Evolutionary conservation across 257 asterid species (phyloP).

Genomic region (Solanum piurae): DNA sequence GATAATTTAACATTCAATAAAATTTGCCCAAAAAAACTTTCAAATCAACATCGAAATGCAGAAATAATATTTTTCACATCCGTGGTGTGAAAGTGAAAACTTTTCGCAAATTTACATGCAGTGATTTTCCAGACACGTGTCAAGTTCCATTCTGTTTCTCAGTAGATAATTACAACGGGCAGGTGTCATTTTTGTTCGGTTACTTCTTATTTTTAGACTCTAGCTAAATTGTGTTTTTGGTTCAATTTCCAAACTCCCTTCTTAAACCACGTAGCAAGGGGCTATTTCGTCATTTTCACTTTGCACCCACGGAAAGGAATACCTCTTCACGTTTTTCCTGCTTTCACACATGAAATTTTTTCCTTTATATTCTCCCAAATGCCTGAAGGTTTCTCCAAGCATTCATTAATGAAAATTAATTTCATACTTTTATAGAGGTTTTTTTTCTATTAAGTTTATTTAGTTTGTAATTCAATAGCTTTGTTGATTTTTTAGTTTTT

Average conservation of each 20-base stretch:
- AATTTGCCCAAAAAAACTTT: no score
- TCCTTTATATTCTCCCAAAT: not conserved
- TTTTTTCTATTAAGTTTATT: no score
- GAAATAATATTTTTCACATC: no score
- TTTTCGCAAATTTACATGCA: no score
- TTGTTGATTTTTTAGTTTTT: not conserved
- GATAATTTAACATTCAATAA: no score
- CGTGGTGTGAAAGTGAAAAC: no score
- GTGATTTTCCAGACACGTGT: not conserved
- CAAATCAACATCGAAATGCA: not conserved
- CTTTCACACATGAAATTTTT: not conserved
- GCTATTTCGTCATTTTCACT: conserved; percentile 25
- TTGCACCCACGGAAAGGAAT: not conserved
- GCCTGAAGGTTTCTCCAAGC: not conserved
- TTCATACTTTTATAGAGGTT: no score
- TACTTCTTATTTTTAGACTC: not conserved
- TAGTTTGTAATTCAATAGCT: not conserved
- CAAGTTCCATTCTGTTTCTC: not conserved
- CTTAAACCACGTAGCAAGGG: conserved; percentile 41
- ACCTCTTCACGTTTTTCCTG: not conserved
- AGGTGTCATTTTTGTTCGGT: not conserved
- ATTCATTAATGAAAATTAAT: no score
- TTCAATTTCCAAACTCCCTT: conserved; percentile 9
- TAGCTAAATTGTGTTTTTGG: conserved; percentile 5
- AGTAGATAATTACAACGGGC: not conserved